A percentile compares a stretch with the other conserved stretches of the same genome.
These are phyloP conservation scores for Fusarium floridanum DNA, from an alignment of 2,329 filamentous ascomycete genomes.

Conservation along the genomic window DNA sequence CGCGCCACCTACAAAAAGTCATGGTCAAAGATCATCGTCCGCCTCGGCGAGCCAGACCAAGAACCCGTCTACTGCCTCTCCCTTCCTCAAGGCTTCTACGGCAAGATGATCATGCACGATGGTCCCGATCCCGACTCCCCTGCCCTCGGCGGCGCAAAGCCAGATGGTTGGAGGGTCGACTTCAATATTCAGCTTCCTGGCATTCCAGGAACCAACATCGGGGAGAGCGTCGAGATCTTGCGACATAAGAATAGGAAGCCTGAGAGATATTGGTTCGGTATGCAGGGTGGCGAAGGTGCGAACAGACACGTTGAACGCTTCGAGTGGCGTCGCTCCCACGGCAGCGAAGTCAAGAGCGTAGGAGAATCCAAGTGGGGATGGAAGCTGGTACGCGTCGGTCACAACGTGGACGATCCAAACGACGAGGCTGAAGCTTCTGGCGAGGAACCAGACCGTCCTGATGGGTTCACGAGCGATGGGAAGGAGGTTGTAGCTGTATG, in stretches of 20 bases:
- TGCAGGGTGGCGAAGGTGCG: constrained; percentile 4
- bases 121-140: not conserved
- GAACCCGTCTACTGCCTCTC: constrained; percentile 3
- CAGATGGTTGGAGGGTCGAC: not conserved
- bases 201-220: not conserved
- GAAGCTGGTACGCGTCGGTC: constrained; percentile 31
- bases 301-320: constrained; percentile 21
- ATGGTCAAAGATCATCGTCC: constrained; percentile 10
- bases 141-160: not conserved
- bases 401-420: not conserved
- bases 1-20: constrained; percentile 19
- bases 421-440: not conserved
- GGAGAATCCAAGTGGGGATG: constrained; percentile 26
- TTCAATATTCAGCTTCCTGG: constrained; percentile 21
- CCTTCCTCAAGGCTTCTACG: constrained; percentile 9
- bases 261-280: constrained; percentile 21
- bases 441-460: not conserved
- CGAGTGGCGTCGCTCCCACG: constrained; percentile 20
- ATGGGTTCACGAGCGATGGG: constrained; percentile 31
- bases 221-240: constrained; percentile 1
- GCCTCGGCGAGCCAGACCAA: constrained; percentile 12
- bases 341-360: constrained; percentile 18
- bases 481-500: constrained; percentile 38
- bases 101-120: constrained; percentile 19
- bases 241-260: not conserved